Evolutionary conservation across 495 filamentous ascomycete genomes (phyloP).

Genomic region (Neurospora sp.): DNA sequence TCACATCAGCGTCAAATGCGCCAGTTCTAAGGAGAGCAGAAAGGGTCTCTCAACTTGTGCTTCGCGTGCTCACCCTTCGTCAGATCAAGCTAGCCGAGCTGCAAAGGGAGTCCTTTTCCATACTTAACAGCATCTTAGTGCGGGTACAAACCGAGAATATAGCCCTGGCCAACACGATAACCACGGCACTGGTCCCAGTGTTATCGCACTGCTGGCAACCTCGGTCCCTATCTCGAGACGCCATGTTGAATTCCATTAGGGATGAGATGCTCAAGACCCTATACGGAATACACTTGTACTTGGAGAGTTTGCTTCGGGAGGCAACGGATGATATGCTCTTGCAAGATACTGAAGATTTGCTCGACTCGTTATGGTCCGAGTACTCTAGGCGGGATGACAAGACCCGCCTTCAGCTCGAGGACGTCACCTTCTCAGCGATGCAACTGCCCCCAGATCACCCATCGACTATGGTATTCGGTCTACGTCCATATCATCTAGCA

Average conservation of each 20-base stretch:
- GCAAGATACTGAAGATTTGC: conserved; percentile 39
- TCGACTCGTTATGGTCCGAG: conserved; percentile 57
- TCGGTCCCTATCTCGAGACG: conserved; percentile 57
- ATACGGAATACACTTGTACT: conserved; percentile 52
- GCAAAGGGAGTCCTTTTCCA: conserved; percentile 61
- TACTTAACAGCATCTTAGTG: conserved; percentile 61
- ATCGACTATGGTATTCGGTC: conserved; percentile 31
- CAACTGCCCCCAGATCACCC: conserved; percentile 23
- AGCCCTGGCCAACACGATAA: conserved; percentile 45
- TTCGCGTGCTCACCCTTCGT: conserved; percentile 54
- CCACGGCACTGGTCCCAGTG: conserved; percentile 55
- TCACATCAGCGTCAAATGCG: conserved; percentile 61
- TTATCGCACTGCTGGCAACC: conserved; percentile 64
- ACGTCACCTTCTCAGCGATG: conserved; percentile 48
- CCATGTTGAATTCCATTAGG: conserved; percentile 50
- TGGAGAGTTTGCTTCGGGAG: conserved; percentile 33
- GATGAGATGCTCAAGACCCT: conserved; percentile 59
- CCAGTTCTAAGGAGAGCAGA: conserved; percentile 52
- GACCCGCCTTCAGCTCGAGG: conserved; percentile 66
- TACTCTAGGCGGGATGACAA: conserved; percentile 62
- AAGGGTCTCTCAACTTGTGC: conserved; percentile 45
- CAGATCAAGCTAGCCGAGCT: conserved; percentile 45
- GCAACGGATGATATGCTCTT: conserved; percentile 20
- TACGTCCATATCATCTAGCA: conserved; percentile 35
- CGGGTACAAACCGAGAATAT: conserved; percentile 58